Evolutionary conservation across 139 green algal genomes (phyloP).

Genomic region (Chlamydomonas asymmetrica): DNA sequence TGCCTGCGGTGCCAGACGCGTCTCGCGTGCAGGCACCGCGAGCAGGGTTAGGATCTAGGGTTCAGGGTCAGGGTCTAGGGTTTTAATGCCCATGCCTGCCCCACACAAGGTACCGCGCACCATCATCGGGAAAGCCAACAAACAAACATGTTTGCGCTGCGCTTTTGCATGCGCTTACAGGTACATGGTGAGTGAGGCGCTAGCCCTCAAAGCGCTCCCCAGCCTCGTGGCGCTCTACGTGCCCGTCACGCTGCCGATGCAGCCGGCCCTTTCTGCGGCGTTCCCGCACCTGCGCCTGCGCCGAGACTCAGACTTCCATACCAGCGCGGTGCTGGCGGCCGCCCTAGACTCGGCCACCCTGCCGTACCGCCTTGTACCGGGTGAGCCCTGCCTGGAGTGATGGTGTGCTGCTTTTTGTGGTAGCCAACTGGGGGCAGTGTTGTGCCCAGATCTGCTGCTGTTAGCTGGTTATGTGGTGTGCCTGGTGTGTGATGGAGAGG

Average conservation of each 20-base stretch:
- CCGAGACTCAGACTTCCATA: slow-evolving; percentile 17
- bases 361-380: slow-evolving; percentile 44
- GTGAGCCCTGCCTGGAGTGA: too few relatives aligned
- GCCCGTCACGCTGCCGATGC: slow-evolving; percentile 35
- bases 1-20: slow-evolving; percentile 3
- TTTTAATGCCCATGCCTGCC: too few relatives aligned
- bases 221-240: slow-evolving; percentile 47
- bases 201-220: slow-evolving; percentile 33
- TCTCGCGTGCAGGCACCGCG: too few relatives aligned
- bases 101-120: too few relatives aligned
- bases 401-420: too few relatives aligned
- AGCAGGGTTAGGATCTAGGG: too few relatives aligned
- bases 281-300: slow-evolving; percentile 38
- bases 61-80: too few relatives aligned
- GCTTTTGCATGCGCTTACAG: slow-evolving; percentile 10
- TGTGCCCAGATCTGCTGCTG: too few relatives aligned
- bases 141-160: background rate
- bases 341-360: slow-evolving; percentile 58
- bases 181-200: slow-evolving; percentile 29
- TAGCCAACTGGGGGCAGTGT: too few relatives aligned
- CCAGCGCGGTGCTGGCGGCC: slow-evolving; percentile 47
- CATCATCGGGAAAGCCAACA: too few relatives aligned
- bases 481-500: too few relatives aligned
- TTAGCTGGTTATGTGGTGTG: too few relatives aligned
- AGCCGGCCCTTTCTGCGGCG: background rate